Conservation (phyloP, 2,329 filamentous ascomycete species). For the Clonostachys solani region DNA sequence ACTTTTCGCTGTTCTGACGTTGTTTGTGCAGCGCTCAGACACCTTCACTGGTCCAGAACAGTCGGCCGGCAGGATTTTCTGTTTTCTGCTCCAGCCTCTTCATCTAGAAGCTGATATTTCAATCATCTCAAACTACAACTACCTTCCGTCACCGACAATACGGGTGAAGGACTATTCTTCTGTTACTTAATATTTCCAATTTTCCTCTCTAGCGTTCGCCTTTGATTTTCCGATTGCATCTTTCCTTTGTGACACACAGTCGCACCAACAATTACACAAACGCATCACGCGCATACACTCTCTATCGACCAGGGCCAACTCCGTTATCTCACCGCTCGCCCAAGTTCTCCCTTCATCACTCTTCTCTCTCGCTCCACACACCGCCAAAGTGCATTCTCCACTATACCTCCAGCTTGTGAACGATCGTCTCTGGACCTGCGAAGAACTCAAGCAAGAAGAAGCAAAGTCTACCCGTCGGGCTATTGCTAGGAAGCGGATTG, state of each 20-base stretch:
- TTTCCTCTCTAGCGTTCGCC: neutral
- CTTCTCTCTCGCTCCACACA: slow-evolving; percentile 12
- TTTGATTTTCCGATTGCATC: neutral
- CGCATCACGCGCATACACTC: neutral
- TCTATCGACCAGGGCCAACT: neutral
- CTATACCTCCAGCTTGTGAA: slow-evolving; percentile 58
- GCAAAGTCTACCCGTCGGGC: slow-evolving; percentile 7
- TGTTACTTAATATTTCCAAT: neutral
- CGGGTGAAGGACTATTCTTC: no score
- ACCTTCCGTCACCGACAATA: neutral
- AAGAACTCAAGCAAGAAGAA: slow-evolving; percentile 7
- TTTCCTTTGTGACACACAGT: neutral
- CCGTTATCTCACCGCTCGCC: neutral
- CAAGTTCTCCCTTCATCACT: neutral
- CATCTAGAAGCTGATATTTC: neutral
- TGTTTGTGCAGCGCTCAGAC: slow-evolving; percentile 36
- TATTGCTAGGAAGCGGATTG: slow-evolving; percentile 23
- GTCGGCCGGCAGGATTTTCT: slow-evolving; percentile 23
- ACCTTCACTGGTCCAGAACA: slow-evolving; percentile 58
- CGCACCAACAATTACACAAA: neutral
- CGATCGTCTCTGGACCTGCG: slow-evolving; percentile 30
- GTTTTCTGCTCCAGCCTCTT: neutral
- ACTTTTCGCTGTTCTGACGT: slow-evolving; percentile 29
- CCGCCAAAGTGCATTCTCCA: slow-evolving; percentile 68
- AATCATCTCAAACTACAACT: neutral